These are phyloP conservation scores for Debaryomyces sp. DNA, from an alignment of 1,139 yeast species.

Conservation along the genomic window DNA sequence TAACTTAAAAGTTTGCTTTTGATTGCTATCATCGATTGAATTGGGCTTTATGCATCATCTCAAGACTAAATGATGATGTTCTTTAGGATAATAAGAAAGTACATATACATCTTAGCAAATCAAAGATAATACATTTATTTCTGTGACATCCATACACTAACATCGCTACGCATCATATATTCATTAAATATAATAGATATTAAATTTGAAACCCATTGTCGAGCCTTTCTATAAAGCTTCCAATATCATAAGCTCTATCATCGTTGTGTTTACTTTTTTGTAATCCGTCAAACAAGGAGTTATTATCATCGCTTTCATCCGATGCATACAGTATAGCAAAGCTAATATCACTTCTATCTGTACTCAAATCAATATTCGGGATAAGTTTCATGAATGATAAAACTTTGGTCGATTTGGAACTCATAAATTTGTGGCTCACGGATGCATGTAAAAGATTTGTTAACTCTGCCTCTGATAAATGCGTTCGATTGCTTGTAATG, in stretches of 20 bases:
- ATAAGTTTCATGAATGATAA: conserved; percentile 10
- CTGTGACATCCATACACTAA: too few relatives aligned
- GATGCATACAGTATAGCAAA: conserved; percentile 12
- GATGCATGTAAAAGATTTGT: not conserved
- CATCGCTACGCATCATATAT: not conserved
- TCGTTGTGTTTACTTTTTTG: conserved; percentile 23
- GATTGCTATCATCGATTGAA: too few relatives aligned
- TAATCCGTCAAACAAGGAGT: conserved; percentile 28
- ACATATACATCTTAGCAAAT: too few relatives aligned
- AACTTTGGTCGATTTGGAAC: not conserved
- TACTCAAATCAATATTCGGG: conserved; percentile 13
- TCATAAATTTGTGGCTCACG: not conserved
- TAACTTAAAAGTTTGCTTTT: too few relatives aligned
- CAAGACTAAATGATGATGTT: too few relatives aligned
- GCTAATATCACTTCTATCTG: conserved; percentile 16
- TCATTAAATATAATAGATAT: conserved; percentile 1
- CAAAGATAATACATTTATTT: too few relatives aligned
- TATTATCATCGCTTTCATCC: conserved; percentile 22
- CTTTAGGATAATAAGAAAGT: too few relatives aligned
- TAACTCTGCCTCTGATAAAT: conserved; percentile 12
- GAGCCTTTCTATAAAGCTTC: conserved; percentile 24
- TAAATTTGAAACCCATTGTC: conserved; percentile 26
- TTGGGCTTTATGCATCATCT: too few relatives aligned
- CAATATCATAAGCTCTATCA: conserved; percentile 31
- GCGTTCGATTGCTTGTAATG: not conserved